Evolutionary conservation across 2,329 filamentous ascomycete species (phyloP), one percentile per base, ranked within the genome.

Genomic region (Scytalidium lignicola): DNA sequence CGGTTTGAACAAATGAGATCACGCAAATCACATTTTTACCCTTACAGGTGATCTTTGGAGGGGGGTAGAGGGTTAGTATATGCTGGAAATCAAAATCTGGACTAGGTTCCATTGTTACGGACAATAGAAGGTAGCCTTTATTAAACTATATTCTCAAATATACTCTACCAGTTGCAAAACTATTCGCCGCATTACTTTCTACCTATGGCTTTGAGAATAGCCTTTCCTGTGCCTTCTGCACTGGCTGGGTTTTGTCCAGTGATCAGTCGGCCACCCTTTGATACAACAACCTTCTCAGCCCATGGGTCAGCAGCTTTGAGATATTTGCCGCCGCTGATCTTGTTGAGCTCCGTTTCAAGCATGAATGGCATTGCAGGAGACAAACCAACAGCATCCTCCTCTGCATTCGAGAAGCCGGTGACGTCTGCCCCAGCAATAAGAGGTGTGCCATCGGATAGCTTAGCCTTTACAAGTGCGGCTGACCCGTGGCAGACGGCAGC

Each of bases 401-500:
- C 79, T 0, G 51, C 66, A 58, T 81, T 78, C 39, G 70, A 74
- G 59, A 81, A 80, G n/a, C 76, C 80, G 1, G 80, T 83, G 39
- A 80, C 78, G 45, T 73, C 68, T 62, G 73, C 74, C 45, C 76
- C 81, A 47, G 72, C 65, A 40, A 86, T 64, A 12, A 85, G 66
- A 44, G 72, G 70, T 56, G 72, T 68, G 26, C 79, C 80, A 54
- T 74, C 69, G 12, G 65, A 55, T 32, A 72, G 58, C 57, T 73
- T 76, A 23, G 77, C 82, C 55, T 83, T 75, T 49, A 74, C 70
- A 17, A 87, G 70, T 15, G 75, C 83, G 4, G 76, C 76, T 2
- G 83, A 80, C 9, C 81, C 83, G 66, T 87, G 83, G 71, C 83
- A 86, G 43, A 87, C 81, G 2, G 83, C 79, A 0, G 78, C 69